phyloP scores from a whole-genome alignment of 306 rosid genomes.

The Citrullus mucosospermus region DNA sequence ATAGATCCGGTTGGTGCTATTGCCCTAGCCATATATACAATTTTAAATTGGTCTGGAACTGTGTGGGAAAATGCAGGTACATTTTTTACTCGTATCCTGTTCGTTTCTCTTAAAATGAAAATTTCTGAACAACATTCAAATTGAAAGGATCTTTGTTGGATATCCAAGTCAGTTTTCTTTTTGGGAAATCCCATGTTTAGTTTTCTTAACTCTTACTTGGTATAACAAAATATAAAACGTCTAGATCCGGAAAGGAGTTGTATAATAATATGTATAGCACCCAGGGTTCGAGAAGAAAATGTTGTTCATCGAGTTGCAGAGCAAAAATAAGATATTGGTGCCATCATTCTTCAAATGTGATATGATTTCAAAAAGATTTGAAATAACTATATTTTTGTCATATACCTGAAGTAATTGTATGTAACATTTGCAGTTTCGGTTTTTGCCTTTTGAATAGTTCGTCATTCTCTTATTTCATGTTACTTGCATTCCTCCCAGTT shows the following conservation, averaged over 20 bases:
- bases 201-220: not conserved
- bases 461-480: not conserved
- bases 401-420: not conserved
- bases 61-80: constrained; percentile 90
- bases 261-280: not conserved
- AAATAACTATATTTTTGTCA: not conserved
- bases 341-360: not conserved
- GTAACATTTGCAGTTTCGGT: not conserved
- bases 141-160: not conserved
- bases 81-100: not conserved
- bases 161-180: not conserved
- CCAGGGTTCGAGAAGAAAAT: not conserved
- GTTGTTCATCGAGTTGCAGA: not conserved
- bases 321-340: not conserved
- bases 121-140: not conserved
- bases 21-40: constrained; percentile 75
- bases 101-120: not conserved
- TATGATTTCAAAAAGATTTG: not conserved
- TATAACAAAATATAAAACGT: not conserved
- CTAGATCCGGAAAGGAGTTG: not conserved
- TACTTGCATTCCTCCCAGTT: not conserved
- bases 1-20: constrained; percentile 87
- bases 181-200: not conserved
- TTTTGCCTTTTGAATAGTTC: not conserved
- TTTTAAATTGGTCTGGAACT: constrained; percentile 80